These are phyloP conservation scores for Thozetella sp. DNA, from an alignment of 495 filamentous ascomycete genomes.

Conservation along the genomic window DNA sequence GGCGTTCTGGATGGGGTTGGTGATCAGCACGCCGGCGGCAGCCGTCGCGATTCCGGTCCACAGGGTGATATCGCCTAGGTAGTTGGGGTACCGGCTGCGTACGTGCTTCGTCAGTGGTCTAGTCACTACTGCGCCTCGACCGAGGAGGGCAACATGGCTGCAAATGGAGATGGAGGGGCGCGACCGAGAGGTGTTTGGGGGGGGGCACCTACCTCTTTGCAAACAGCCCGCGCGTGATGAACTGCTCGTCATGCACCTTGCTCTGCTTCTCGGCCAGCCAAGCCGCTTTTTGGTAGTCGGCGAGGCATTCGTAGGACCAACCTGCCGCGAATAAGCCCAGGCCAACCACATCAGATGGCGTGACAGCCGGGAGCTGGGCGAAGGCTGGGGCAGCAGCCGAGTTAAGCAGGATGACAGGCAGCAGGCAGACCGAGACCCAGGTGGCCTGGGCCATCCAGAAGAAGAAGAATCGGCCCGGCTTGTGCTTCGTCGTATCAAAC, in stretches of 20 bases:
- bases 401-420: constrained; percentile 58
- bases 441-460: constrained; percentile 60
- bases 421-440: constrained; percentile 59
- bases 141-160: too few species aligned
- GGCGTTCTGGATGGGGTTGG: constrained; percentile 37
- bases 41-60: constrained; percentile 60
- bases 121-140: not conserved
- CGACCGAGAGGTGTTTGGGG: not conserved
- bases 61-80: constrained; percentile 61
- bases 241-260: constrained; percentile 62
- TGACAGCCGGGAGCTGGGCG: constrained; percentile 33
- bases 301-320: constrained; percentile 53
- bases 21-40: constrained; percentile 48
- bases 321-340: constrained; percentile 52
- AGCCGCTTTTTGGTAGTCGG: constrained; percentile 55
- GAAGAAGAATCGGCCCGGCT: constrained; percentile 49
- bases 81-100: constrained; percentile 58
- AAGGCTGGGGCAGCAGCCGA: constrained; percentile 44
- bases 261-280: constrained; percentile 55
- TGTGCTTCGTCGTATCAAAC: constrained; percentile 56
- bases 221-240: constrained; percentile 58
- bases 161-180: too few species aligned
- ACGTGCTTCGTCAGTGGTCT: not conserved
- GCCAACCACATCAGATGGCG: constrained; percentile 50
- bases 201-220: constrained; percentile 31